A percentile compares a stretch with the other conserved stretches of the same genome.
These are phyloP conservation scores for Cytidiella melzeri DNA, from an alignment of 768 basidiomycete species.

Conservation along the genomic window DNA sequence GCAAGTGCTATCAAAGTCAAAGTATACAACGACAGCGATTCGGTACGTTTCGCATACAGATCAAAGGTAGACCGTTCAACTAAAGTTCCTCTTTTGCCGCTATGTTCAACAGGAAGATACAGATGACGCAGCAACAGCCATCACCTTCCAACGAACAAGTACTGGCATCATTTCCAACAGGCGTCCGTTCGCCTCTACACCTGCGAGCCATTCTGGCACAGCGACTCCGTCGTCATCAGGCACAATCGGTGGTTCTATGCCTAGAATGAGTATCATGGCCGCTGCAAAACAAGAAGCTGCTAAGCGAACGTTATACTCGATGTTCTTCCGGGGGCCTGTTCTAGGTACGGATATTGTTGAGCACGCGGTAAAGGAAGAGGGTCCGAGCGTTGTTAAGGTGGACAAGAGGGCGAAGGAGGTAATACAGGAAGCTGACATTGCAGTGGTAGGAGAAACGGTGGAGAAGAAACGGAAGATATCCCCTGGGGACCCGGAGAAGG, in stretches of 20 bases:
- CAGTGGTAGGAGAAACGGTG: constrained; percentile 1
- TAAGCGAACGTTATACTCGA: constrained; percentile 64
- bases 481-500: neutral
- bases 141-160: constrained; percentile 47
- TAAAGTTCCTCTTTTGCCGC: constrained; percentile 12
- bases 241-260: constrained; percentile 18
- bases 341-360: constrained; percentile 40
- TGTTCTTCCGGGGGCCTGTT: constrained; percentile 75
- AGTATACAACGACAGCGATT: constrained; percentile 43
- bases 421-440: too few species aligned
- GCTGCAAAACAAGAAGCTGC: constrained; percentile 77
- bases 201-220: constrained; percentile 32
- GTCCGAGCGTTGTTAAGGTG: neutral
- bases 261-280: constrained; percentile 47
- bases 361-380: constrained; percentile 12
- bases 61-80: constrained; percentile 1
- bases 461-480: constrained; percentile 8
- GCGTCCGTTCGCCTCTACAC: constrained; percentile 46
- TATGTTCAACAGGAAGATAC: constrained; percentile 14
- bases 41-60: constrained; percentile 8
- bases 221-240: constrained; percentile 25
- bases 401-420: neutral
- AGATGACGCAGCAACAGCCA: constrained; percentile 5
- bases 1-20: constrained; percentile 78
- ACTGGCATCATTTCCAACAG: constrained; percentile 77